Evolutionary conservation across 2,329 filamentous ascomycete genomes (phyloP).

Genomic region (Fusarium illudens): DNA sequence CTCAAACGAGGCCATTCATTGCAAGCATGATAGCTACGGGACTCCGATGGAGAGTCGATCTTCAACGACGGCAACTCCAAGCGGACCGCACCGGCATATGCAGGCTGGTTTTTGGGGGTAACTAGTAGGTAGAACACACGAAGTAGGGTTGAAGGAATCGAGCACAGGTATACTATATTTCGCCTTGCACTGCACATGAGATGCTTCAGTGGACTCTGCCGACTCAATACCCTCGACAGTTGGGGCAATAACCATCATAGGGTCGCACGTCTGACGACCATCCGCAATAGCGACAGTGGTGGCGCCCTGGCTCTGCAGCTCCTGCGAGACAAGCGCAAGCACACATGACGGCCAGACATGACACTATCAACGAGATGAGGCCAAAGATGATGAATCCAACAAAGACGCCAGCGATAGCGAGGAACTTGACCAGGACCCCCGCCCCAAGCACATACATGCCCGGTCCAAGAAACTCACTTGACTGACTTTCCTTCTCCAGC

Average conservation of each 20-base stretch:
- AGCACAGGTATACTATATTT: background rate
- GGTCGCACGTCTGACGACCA: background rate
- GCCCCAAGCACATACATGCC: constrained; percentile 26
- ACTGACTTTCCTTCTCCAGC: background rate
- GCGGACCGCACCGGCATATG: background rate
- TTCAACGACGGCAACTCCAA: constrained; percentile 9
- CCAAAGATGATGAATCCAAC: constrained; percentile 21
- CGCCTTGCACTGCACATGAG: background rate
- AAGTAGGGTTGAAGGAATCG: constrained; percentile 16
- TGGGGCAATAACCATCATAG: background rate
- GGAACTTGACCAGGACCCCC: constrained; percentile 27
- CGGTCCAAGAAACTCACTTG: constrained; percentile 9
- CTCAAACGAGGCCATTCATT: background rate
- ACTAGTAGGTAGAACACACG: constrained; percentile 5
- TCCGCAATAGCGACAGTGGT: constrained; percentile 8
- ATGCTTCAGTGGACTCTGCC: background rate
- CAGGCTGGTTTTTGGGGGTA: background rate
- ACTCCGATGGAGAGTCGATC: constrained; percentile 13
- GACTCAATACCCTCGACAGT: background rate
- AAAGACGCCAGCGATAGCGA: constrained; percentile 25
- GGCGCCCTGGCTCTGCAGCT: background rate
- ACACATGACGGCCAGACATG: constrained; percentile 17
- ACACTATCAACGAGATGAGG: constrained; percentile 12
- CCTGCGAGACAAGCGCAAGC: constrained; percentile 25
- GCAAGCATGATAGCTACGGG: constrained; percentile 8